Evolutionary conservation across 805 yeast genomes (phyloP).

Genomic region (Jamesozyma lodderae): DNA sequence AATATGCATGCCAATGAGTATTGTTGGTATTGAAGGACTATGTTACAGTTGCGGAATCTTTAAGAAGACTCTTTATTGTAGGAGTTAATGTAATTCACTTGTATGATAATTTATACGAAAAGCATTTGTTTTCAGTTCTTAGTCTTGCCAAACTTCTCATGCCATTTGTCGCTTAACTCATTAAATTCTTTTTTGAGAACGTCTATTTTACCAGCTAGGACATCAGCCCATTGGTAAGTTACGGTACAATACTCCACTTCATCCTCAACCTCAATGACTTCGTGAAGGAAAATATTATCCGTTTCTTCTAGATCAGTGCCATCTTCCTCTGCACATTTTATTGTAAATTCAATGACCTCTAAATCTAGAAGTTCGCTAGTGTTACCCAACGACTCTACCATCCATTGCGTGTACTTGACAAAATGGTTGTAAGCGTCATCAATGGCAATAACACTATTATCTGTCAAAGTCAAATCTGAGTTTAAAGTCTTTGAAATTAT

Average conservation of each 20-base stretch:
- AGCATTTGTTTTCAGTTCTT: too few relatives aligned
- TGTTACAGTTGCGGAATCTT: too few relatives aligned
- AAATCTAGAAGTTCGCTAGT: constrained; percentile 14
- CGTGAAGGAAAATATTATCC: constrained; percentile 27
- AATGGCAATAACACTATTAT: constrained; percentile 15
- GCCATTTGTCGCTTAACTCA: constrained; percentile 15
- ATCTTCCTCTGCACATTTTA: constrained; percentile 28
- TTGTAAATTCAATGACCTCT: constrained; percentile 26
- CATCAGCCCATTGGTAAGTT: constrained; percentile 21
- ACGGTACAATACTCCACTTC: constrained; percentile 19
- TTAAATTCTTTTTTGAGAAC: constrained; percentile 14
- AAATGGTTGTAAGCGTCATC: constrained; percentile 28
- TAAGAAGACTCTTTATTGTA: too few relatives aligned
- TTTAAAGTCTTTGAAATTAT: constrained; percentile 29
- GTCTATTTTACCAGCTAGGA: constrained; percentile 13
- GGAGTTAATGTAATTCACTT: too few relatives aligned
- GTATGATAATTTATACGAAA: too few relatives aligned
- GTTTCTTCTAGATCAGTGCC: constrained; percentile 21
- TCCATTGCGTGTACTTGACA: constrained; percentile 31
- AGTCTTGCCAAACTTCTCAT: constrained; percentile 18
- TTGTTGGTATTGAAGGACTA: too few relatives aligned
- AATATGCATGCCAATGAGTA: too few relatives aligned
- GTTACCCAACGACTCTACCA: constrained; percentile 23
- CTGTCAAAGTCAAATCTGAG: constrained; percentile 17
- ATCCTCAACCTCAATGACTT: constrained; percentile 20